Percentiles rank a stretch among this genome's conserved stretches.
Evolutionary conservation across 1,139 yeast species (phyloP).

Genomic region (Geotrichum australiense): DNA sequence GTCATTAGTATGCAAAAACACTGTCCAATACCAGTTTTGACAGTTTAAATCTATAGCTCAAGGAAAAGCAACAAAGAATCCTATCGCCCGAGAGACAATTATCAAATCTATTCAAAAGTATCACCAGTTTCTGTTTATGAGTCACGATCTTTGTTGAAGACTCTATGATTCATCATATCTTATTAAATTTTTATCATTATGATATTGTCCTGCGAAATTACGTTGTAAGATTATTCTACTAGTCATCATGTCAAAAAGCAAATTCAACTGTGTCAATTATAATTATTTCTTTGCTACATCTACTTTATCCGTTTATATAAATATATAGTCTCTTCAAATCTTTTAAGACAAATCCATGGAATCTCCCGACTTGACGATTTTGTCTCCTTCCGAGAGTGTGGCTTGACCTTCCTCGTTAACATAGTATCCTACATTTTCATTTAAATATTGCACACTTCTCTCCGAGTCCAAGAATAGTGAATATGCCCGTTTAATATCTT

Average conservation of each 20-base stretch:
- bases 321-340: neutral
- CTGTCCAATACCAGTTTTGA: neutral
- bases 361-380: conserved; percentile 8
- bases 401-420: conserved; percentile 27
- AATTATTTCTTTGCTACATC: neutral
- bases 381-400: conserved; percentile 19
- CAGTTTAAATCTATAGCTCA: neutral
- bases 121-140: too few relatives aligned
- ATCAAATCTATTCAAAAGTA: too few relatives aligned
- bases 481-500: conserved; percentile 83
- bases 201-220: neutral
- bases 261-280: neutral
- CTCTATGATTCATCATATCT: too few relatives aligned
- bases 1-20: too few relatives aligned
- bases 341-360: conserved; percentile 14
- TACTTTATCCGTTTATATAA: neutral
- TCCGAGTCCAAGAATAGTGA: conserved; percentile 79
- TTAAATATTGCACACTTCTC: conserved; percentile 55
- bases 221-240: neutral
- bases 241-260: neutral
- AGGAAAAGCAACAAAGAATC: neutral
- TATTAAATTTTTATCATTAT: neutral
- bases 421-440: conserved; percentile 25
- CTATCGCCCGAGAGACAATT: too few relatives aligned
- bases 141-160: too few relatives aligned